phyloP scores from a whole-genome alignment of 78 protist genomes.

The Emiliania huxleyi region DNA sequence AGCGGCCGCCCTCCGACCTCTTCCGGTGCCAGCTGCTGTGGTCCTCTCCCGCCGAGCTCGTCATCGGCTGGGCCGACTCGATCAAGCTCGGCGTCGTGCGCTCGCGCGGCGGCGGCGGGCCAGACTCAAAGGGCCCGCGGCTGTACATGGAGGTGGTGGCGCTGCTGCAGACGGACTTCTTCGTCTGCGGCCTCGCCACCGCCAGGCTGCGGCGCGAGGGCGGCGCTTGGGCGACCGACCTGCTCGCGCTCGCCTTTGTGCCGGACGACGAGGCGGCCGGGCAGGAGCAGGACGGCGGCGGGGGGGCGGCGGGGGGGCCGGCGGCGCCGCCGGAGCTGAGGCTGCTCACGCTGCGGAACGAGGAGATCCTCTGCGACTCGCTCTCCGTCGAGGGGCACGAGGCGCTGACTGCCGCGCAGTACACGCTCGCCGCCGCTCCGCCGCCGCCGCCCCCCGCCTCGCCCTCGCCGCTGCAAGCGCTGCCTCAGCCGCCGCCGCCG shows the following conservation, averaged over 20 bases:
- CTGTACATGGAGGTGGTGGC: slow-evolving; percentile 4
- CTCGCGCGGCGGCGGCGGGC: not conserved
- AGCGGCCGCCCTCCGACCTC: slow-evolving; percentile 52
- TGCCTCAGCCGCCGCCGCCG: not conserved
- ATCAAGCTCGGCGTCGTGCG: slow-evolving; percentile 5
- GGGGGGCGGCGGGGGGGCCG: not conserved
- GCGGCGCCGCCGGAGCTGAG: slow-evolving; percentile 11
- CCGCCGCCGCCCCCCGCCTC: not conserved
- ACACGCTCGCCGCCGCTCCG: not conserved
- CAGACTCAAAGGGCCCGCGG: not conserved
- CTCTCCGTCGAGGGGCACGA: not conserved
- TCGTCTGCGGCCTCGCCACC: not conserved
- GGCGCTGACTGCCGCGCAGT: not conserved
- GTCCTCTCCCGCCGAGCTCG: slow-evolving; percentile 47
- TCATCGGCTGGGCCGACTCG: slow-evolving; percentile 23
- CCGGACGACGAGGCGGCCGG: not conserved
- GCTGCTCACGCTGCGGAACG: not conserved
- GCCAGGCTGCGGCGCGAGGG: not conserved
- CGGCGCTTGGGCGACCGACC: not conserved
- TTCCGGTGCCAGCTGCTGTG: slow-evolving; percentile 75
- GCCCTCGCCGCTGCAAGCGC: not conserved
- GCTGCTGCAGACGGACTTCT: not conserved
- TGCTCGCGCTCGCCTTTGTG: not conserved
- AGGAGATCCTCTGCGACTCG: not conserved
- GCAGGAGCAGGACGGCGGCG: not conserved